Evolutionary conservation across 805 yeast species (phyloP).

Genomic region (Debaryomyces tyrocola): DNA sequence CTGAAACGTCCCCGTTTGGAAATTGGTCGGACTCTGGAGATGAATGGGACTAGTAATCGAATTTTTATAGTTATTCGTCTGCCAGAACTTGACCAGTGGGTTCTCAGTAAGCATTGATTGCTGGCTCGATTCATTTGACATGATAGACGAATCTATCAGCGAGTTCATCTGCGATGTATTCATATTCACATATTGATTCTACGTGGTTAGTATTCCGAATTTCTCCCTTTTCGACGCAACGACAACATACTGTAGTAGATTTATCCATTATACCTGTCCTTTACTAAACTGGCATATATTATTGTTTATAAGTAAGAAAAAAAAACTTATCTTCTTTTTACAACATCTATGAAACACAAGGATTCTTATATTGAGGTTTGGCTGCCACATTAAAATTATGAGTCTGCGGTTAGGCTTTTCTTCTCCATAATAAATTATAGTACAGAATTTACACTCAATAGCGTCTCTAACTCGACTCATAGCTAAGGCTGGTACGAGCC

Average conservation of each 20-base stretch:
- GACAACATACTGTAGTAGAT: not conserved
- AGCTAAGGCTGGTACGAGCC: constrained; percentile 12
- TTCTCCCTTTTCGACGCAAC: not conserved
- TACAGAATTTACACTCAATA: no score
- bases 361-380: not conserved
- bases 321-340: not conserved
- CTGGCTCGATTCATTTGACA: constrained; percentile 2
- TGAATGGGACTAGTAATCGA: constrained; percentile 1
- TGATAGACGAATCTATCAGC: constrained; percentile 6
- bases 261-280: not conserved
- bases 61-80: constrained; percentile 5
- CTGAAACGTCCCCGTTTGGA: not conserved
- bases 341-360: constrained; percentile 1
- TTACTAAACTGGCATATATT: not conserved
- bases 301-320: not conserved
- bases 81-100: constrained; percentile 14
- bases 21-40: not conserved
- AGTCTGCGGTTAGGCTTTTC: not conserved
- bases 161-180: constrained; percentile 3
- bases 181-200: constrained; percentile 4
- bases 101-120: constrained; percentile 1
- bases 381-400: not conserved
- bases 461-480: not conserved
- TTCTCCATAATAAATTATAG: not conserved
- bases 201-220: not conserved